phyloP scores from a whole-genome alignment of 176 grass and related monocot species.

The Raddia guianensis region DNA sequence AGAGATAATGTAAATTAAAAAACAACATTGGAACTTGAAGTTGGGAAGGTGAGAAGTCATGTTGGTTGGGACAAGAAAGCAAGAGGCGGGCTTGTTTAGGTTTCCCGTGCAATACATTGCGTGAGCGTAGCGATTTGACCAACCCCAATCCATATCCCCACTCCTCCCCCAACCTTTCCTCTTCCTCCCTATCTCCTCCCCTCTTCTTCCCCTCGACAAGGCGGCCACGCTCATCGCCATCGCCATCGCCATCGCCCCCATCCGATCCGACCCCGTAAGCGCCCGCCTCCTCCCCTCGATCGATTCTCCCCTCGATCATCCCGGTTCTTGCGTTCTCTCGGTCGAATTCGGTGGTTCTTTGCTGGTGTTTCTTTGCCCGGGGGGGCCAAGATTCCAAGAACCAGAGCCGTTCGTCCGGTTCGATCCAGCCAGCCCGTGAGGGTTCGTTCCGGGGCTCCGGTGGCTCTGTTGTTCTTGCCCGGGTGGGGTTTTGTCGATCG shows the following conservation, averaged over 20 bases:
- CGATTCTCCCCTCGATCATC: neutral
- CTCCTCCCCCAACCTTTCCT: neutral
- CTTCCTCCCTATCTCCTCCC: neutral
- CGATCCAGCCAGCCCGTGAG: conserved; percentile 11
- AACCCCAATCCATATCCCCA: neutral
- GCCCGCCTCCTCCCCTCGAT: neutral
- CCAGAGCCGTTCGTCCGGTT: neutral
- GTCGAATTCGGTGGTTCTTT: neutral
- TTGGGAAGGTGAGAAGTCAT: no score
- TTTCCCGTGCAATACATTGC: conserved; percentile 5
- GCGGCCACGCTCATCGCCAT: neutral
- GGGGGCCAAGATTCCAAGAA: neutral
- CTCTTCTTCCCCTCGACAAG: neutral
- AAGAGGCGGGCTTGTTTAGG: no score
- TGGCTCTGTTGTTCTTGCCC: neutral
- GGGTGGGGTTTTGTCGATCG: neutral
- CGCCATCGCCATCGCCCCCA: neutral
- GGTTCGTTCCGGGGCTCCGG: neutral
- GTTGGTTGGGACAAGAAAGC: no score
- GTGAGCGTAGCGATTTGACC: conserved; percentile 45
- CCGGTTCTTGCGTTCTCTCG: neutral
- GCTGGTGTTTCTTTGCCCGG: neutral
- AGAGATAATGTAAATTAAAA: no score
- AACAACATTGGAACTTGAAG: no score
- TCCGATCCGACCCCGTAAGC: conserved; percentile 27